Base-by-base conservation (phyloP, 1,284 basidiomycete species). In the Tylopilus orsonianus region DNA sequence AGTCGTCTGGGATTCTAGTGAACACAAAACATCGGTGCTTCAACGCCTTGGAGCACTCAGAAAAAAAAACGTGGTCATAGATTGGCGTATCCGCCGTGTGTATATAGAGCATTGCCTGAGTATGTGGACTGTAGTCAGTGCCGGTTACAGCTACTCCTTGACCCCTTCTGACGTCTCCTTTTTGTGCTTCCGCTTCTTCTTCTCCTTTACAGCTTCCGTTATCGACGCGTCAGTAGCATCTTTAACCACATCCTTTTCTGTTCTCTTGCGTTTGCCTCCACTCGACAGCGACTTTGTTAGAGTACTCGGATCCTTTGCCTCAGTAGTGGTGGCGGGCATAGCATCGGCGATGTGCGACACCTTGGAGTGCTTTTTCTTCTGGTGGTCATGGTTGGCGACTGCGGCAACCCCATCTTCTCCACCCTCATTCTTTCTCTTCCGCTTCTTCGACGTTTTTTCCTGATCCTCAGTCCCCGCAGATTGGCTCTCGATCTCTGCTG, bases 291-390 rank as follows among this genome's bases (percentile, higher is more conserved):
- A 16, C 35, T 40, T 29, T 12, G 43, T 30, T 18, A 32, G 24
- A 6, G 36, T 5, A 19, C 26, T 19, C 4, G 51, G 26, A 1
- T 51, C 57, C 13, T 41, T 46, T 13, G 16, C 35, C 36, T 49
- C 45, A 10, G 20, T n/a, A 10, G 20, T 14, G 4, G 20, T 10
- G 9, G 46, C 26, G 6, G 34, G 18, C 18, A 22, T 8, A 18
- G 37, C 5, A 7, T 46, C 49, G 19, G 38, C 2, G 4, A 3
- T 14, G 12, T 27, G 7, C 5, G 34, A 44, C 22, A 51, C 44
- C 18, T 56, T 52, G 6, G 52, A 41, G 19, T 47, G 56, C 51
- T 68, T 62, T 52, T 60, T 61, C 55, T 65, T 64, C 54, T 62
- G 59, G 49, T 68, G 53, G 27, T 61, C 61, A 35, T 48, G 55